phyloP scores from a whole-genome alignment of 2,329 filamentous ascomycete genomes.

The Emmonsiellopsis sp. region DNA sequence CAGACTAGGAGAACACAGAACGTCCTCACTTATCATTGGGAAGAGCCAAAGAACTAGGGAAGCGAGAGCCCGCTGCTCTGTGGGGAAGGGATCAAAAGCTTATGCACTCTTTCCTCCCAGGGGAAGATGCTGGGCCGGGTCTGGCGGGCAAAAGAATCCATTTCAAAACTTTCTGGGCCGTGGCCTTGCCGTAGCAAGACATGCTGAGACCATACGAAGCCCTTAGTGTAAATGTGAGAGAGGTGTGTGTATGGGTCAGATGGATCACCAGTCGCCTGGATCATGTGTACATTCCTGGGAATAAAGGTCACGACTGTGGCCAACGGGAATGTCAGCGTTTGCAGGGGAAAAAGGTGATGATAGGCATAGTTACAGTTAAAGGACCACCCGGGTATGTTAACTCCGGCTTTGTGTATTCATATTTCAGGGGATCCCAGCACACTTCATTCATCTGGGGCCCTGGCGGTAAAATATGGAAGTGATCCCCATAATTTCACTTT shows the following conservation, averaged over 20 bases:
- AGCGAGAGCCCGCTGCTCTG: too few relatives aligned
- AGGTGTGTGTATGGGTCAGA: too few relatives aligned
- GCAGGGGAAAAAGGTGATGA: neutral
- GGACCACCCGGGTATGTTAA: constrained; percentile 1
- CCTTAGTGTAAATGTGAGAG: too few relatives aligned
- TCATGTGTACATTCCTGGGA: constrained; percentile 2
- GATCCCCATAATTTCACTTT: constrained; percentile 1
- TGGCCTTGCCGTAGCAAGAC: too few relatives aligned
- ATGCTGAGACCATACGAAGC: too few relatives aligned
- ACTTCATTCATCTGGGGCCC: constrained; percentile 6
- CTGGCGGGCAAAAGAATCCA: constrained; percentile 4
- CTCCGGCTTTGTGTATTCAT: neutral
- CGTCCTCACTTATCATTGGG: too few relatives aligned
- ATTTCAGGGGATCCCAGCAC: neutral
- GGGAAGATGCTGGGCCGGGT: neutral
- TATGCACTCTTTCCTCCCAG: neutral
- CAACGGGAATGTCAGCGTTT: constrained; percentile 1
- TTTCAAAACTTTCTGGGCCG: neutral
- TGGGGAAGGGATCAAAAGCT: too few relatives aligned
- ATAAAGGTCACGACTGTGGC: constrained; percentile 3
- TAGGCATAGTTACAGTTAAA: neutral
- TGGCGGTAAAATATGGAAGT: constrained; percentile 2
- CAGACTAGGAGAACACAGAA: too few relatives aligned
- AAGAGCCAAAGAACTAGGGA: too few relatives aligned
- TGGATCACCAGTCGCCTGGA: too few relatives aligned